phyloP scores from a whole-genome alignment of 2,329 filamentous ascomycete species.

The Amauroascus verrucosus region DNA sequence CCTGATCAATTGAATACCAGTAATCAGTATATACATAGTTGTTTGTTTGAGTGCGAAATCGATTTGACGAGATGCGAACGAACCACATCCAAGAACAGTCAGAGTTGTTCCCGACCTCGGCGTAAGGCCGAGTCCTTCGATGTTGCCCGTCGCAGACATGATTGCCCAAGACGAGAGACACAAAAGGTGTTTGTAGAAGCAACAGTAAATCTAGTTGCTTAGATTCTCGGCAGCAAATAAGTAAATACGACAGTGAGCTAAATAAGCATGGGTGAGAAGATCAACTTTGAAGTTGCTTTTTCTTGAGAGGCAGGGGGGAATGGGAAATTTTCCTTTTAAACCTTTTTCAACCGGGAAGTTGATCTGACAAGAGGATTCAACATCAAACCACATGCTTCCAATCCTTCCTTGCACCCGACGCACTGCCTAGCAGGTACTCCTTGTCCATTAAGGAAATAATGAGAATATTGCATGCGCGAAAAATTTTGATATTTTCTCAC shows the following conservation, averaged over 20 bases:
- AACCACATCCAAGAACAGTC: slow-evolving; percentile 73
- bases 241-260: not conserved
- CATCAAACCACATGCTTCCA: not conserved
- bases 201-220: not conserved
- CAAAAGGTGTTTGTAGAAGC: not conserved
- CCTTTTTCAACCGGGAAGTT: not conserved
- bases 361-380: not conserved
- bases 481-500: not conserved
- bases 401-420: not conserved
- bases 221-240: not conserved
- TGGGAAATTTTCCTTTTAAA: not conserved
- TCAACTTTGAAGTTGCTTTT: slow-evolving; percentile 7
- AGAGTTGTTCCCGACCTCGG: slow-evolving; percentile 47
- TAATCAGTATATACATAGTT: slow-evolving; percentile 1
- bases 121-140: slow-evolving; percentile 26
- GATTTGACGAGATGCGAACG: slow-evolving; percentile 6
- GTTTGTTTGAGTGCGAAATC: not conserved
- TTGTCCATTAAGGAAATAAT: no score
- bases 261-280: slow-evolving; percentile 5
- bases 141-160: slow-evolving; percentile 9
- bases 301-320: not conserved
- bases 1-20: slow-evolving; percentile 38
- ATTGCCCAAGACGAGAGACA: not conserved
- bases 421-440: no score
- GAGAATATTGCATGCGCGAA: not conserved